Conservation (phyloP, 2,329 filamentous ascomycete genomes). For the Sclerotinia minor region DNA sequence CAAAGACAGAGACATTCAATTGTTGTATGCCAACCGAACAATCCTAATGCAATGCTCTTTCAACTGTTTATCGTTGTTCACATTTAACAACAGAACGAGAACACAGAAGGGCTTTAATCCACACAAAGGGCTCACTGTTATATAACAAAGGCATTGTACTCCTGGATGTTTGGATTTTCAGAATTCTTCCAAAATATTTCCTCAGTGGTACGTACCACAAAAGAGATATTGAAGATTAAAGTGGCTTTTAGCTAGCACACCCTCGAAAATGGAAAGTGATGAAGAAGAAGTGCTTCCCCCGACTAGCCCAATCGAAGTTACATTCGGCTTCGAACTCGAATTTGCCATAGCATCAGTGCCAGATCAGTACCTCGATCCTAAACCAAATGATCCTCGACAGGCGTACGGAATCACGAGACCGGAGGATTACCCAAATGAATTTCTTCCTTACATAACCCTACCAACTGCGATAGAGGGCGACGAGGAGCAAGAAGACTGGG, state of each 20-base stretch:
- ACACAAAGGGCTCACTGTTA: background rate
- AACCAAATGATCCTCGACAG: background rate
- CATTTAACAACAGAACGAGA: background rate
- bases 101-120: background rate
- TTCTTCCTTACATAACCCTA: background rate
- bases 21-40: background rate
- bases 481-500: background rate
- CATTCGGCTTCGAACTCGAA: conserved; percentile 18
- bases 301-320: background rate
- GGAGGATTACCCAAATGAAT: background rate
- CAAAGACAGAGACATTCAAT: background rate
- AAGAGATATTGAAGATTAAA: background rate
- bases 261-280: background rate
- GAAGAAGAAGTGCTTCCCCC: background rate
- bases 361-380: background rate
- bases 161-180: background rate
- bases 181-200: no score
- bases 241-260: background rate
- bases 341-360: background rate
- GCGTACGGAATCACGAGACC: conserved; percentile 1
- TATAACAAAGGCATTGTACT: background rate
- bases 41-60: background rate
- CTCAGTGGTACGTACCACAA: background rate
- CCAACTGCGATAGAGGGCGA: background rate
- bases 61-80: background rate